Evolutionary conservation across 2,329 filamentous ascomycete genomes (phyloP), one percentile per base, ranked within the genome.

Genomic region (Sordariomycetes sp.): DNA sequence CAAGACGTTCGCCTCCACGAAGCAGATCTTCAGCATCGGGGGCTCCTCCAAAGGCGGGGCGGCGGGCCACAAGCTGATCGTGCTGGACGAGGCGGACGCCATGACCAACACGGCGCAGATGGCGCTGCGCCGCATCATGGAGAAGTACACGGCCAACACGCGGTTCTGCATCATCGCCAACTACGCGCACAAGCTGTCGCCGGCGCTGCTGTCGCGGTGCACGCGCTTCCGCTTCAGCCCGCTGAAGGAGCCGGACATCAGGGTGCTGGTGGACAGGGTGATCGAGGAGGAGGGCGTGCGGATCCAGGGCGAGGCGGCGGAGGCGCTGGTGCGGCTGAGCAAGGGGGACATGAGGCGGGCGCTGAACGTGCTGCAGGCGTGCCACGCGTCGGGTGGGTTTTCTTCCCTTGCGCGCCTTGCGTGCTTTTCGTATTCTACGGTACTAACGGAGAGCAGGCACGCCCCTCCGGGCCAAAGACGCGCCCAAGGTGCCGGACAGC

Each of bases 71-170:
- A 99, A 99, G 76, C 84, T 99, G 64, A 97, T 99, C 69, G 90
- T 99, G 58, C 83, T 99, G 4, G 94, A 99, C 71, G 94, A 99
- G 76, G 94, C 94, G n/a, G 94, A 99, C 71, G 94, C 94, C 58
- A 99, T 99, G 94, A 99, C 94, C n/a, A 88, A 90, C 58, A 95
- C 93, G 0, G 94, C 94, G 6, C 94, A 99, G 73, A 99, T 99
- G 93, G 94, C 94, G 0, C 78, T 99, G 58, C 83, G 94, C 61
- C 80, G 94, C 54, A 97, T 99, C 68, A 99, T 99, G 94, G 94
- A 99, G 70, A 96, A 96, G 75, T 99, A 99, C 76, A 99, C 94
- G 0, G 89, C 89, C 60, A 99, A 99, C 75, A 97, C 94, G 2
- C 81, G 94, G 57, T 99, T 99, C 75, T 97, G 93, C 75, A 90